Conservation (phyloP, 768 basidiomycete genomes). For the Tylopilus subfusipes region DNA sequence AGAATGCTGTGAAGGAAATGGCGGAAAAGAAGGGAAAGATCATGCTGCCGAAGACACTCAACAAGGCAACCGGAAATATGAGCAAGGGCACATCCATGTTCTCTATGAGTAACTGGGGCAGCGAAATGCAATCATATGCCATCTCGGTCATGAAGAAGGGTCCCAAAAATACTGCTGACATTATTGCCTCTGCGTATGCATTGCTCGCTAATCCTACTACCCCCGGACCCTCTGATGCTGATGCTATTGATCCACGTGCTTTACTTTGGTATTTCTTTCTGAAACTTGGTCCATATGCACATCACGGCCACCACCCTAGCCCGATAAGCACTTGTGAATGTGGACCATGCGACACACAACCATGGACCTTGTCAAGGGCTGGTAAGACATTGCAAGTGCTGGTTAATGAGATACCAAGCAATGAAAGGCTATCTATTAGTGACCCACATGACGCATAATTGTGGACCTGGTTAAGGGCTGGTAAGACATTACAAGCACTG, state of each 20-base stretch:
- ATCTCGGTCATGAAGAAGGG: background rate
- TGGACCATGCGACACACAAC: too few species aligned
- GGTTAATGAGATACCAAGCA: too few species aligned
- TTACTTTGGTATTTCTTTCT: background rate
- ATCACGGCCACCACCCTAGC: too few species aligned
- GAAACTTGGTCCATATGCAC: background rate
- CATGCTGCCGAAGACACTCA: background rate
- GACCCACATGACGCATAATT: too few species aligned
- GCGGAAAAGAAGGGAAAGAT: constrained; percentile 3
- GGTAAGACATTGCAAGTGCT: too few species aligned
- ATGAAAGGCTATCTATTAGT: too few species aligned
- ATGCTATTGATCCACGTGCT: background rate
- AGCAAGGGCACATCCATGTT: constrained; percentile 3
- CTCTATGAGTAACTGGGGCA: constrained; percentile 3
- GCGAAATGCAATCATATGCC: background rate
- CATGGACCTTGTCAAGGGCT: too few species aligned
- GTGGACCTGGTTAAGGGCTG: too few species aligned
- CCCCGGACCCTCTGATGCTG: background rate
- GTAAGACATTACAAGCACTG: too few species aligned
- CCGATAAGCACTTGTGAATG: too few species aligned
- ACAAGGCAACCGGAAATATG: constrained; percentile 1
- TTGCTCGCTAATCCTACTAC: background rate
- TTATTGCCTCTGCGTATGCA: background rate
- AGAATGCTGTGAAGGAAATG: constrained; percentile 3
- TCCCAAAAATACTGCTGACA: background rate